These are phyloP conservation scores for Alternaria incomplexa DNA, from an alignment of 2,329 filamentous ascomycete species.

Conservation along the genomic window DNA sequence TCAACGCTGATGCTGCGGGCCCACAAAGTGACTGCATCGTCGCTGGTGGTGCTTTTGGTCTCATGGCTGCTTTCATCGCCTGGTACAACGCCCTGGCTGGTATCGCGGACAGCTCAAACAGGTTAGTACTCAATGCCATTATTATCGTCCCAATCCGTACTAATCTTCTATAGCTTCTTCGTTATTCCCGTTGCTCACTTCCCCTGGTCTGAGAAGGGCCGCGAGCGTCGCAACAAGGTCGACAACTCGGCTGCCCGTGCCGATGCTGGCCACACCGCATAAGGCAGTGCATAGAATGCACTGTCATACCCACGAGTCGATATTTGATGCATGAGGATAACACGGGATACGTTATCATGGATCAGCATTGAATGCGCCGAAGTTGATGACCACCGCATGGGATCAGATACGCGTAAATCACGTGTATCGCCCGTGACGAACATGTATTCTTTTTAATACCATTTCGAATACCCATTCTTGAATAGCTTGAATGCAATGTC, in stretches of 20 bases:
- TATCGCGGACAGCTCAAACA: conserved; percentile 62
- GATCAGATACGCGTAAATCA: neutral
- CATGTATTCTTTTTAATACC: conserved; percentile 8
- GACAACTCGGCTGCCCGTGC: conserved; percentile 48
- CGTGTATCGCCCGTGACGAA: neutral
- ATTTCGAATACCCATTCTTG: conserved; percentile 8
- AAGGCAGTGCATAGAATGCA: neutral
- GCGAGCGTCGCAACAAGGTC: conserved; percentile 45
- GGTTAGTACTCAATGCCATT: conserved; percentile 33
- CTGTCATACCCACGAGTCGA: neutral
- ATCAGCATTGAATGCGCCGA: neutral
- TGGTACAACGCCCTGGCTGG: conserved; percentile 63
- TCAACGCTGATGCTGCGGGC: conserved; percentile 49
- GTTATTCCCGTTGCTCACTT: conserved; percentile 91
- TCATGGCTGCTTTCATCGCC: conserved; percentile 60
- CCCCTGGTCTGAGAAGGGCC: conserved; percentile 74
- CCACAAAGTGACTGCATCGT: conserved; percentile 56
- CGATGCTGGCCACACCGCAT: conserved; percentile 9
- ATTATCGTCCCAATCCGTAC: neutral
- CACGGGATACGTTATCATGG: neutral
- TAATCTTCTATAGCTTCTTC: conserved; percentile 73
- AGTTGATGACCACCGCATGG: neutral
- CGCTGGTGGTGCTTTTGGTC: conserved; percentile 60
- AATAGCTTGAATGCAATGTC: neutral
- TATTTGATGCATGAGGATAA: neutral